phyloP scores from a whole-genome alignment of 306 rosid genomes.

The Alnus glutinosa region DNA sequence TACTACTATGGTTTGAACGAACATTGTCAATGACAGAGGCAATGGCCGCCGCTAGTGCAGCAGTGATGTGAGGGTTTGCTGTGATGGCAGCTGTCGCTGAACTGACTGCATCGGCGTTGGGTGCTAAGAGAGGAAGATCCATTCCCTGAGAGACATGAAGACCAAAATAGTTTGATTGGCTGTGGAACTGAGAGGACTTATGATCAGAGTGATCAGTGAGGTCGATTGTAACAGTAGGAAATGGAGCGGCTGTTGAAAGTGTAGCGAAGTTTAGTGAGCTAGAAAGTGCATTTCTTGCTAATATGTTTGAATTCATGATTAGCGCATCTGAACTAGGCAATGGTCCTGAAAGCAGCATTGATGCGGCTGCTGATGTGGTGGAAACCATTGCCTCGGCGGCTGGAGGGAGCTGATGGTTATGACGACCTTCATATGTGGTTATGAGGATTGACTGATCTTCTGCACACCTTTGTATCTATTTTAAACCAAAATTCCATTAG shows the following conservation, averaged over 20 bases:
- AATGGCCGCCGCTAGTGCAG: constrained; percentile 62
- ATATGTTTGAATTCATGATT: neutral
- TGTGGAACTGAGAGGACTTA: constrained; percentile 8
- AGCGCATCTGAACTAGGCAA: constrained; percentile 51
- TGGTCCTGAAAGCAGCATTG: constrained; percentile 73
- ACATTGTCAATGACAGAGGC: constrained; percentile 48
- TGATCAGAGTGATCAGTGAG: constrained; percentile 42
- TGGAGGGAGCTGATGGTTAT: constrained; percentile 80
- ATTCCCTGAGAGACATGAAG: constrained; percentile 31
- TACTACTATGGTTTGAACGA: constrained; percentile 30
- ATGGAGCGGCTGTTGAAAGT: constrained; percentile 74
- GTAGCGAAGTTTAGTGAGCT: constrained; percentile 41
- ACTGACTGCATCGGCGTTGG: constrained; percentile 34
- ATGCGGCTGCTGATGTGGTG: constrained; percentile 68
- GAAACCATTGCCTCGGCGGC: constrained; percentile 71
- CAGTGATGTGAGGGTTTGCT: constrained; percentile 61
- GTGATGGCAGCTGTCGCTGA: constrained; percentile 60
- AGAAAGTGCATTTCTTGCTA: too few relatives aligned
- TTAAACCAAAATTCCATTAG: neutral
- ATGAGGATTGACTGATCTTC: constrained; percentile 61
- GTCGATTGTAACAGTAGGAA: constrained; percentile 73
- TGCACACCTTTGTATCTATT: constrained; percentile 73
- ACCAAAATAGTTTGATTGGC: neutral
- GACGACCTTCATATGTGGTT: constrained; percentile 78
- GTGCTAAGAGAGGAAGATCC: constrained; percentile 3